Percentiles rank a stretch among this genome's conserved stretches.
phyloP scores from a whole-genome alignment of 768 basidiomycete species.

The Lentinula boryana region DNA sequence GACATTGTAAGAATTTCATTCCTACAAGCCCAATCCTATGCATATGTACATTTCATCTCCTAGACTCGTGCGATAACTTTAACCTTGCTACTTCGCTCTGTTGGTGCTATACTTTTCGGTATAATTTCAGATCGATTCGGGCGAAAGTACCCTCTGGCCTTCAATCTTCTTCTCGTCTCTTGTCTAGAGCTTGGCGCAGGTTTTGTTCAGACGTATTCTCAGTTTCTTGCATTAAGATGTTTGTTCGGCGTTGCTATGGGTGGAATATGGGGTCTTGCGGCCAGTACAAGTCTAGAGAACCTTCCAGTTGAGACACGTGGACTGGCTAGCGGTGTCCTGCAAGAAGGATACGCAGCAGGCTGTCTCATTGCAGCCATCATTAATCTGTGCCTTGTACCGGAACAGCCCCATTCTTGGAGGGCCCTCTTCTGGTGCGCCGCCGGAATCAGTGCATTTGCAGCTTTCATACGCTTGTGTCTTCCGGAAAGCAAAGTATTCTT shows the following conservation, averaged over 20 bases:
- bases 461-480: slow-evolving; percentile 39
- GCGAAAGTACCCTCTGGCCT: slow-evolving; percentile 56
- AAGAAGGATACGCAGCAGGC: slow-evolving; percentile 63
- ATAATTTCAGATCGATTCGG: slow-evolving; percentile 29
- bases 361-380: slow-evolving; percentile 33
- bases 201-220: slow-evolving; percentile 47
- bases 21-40: slow-evolving; percentile 18
- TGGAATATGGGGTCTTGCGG: slow-evolving; percentile 56
- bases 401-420: slow-evolving; percentile 36
- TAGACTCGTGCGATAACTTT: neutral
- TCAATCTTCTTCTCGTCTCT: slow-evolving; percentile 45
- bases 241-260: slow-evolving; percentile 61
- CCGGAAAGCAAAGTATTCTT: slow-evolving; percentile 58
- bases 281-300: slow-evolving; percentile 57
- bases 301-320: slow-evolving; percentile 60
- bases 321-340: slow-evolving; percentile 58
- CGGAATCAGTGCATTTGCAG: slow-evolving; percentile 44
- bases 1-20: slow-evolving; percentile 50
- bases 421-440: slow-evolving; percentile 55
- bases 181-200: slow-evolving; percentile 51
- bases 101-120: slow-evolving; percentile 45
- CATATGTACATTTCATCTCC: neutral
- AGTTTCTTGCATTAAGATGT: slow-evolving; percentile 56
- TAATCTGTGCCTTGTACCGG: slow-evolving; percentile 38
- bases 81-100: neutral